These are phyloP conservation scores for Haplosporangium gracile DNA, from an alignment of 192 early-diverging fungal species.

Conservation along the genomic window DNA sequence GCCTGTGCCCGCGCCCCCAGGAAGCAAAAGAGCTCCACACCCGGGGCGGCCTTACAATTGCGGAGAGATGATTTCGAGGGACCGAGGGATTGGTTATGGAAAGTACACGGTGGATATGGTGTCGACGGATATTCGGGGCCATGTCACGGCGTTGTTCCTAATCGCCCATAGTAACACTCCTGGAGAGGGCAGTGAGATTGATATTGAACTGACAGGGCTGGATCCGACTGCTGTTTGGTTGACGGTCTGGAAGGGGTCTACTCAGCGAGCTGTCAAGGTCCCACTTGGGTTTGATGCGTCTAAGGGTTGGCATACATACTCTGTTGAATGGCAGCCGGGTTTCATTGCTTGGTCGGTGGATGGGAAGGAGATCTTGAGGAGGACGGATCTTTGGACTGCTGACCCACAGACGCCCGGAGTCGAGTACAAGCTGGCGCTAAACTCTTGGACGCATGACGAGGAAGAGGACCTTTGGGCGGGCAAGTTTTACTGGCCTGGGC, in stretches of 20 bases:
- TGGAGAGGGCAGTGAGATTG: not conserved
- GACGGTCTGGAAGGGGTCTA: not conserved
- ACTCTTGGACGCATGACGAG: constrained; percentile 38
- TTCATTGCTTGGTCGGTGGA: constrained; percentile 13
- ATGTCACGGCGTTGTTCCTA: constrained; percentile 9
- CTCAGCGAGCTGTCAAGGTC: not conserved
- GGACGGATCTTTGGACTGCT: not conserved
- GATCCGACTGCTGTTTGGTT: not conserved
- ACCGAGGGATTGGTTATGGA: not conserved
- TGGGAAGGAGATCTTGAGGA: not conserved
- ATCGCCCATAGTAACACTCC: not conserved
- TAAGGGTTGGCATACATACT: constrained; percentile 1
- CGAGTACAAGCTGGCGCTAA: constrained; percentile 21
- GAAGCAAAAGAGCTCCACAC: not conserved
- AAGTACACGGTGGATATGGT: constrained; percentile 8
- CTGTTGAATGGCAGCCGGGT: not conserved
- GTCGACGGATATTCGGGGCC: not conserved
- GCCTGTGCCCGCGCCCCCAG: not conserved
- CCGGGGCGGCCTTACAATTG: not conserved
- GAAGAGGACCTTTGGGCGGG: constrained; percentile 37
- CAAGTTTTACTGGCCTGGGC: constrained; percentile 23
- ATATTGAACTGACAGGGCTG: constrained; percentile 7
- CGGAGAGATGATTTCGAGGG: not conserved
- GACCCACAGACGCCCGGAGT: not conserved
- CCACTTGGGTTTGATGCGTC: constrained; percentile 1